Evolutionary conservation across 2,329 filamentous ascomycete genomes (phyloP).

Genomic region (Cladosporium sphaerospermum): DNA sequence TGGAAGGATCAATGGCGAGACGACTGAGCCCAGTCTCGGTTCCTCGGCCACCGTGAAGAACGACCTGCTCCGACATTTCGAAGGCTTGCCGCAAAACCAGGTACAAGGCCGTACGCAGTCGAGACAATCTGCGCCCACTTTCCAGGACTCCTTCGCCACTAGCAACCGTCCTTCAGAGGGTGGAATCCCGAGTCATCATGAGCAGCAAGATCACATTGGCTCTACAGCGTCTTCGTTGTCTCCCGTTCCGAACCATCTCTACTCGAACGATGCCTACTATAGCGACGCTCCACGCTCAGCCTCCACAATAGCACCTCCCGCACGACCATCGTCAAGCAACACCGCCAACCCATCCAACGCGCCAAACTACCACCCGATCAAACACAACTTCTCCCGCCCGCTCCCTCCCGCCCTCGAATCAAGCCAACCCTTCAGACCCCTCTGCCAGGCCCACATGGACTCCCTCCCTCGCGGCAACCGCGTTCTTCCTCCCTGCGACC

Average conservation of each 20-base stretch:
- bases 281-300: slow-evolving; percentile 3
- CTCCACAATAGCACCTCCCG: slow-evolving; percentile 4
- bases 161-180: background rate
- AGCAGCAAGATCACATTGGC: slow-evolving; percentile 4
- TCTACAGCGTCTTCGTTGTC: slow-evolving; percentile 22
- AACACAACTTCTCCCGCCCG: slow-evolving; percentile 34
- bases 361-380: slow-evolving; percentile 18
- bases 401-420: slow-evolving; percentile 31
- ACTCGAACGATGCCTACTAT: slow-evolving; percentile 21
- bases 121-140: slow-evolving; percentile 1
- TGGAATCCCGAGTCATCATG: background rate
- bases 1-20: slow-evolving; percentile 34
- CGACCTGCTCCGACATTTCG: slow-evolving; percentile 59
- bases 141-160: background rate
- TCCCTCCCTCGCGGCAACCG: slow-evolving; percentile 65
- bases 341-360: slow-evolving; percentile 13
- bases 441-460: slow-evolving; percentile 59
- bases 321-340: slow-evolving; percentile 22
- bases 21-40: slow-evolving; percentile 17
- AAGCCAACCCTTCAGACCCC: slow-evolving; percentile 30
- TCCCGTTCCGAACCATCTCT: slow-evolving; percentile 21
- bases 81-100: slow-evolving; percentile 51
- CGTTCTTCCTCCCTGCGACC: slow-evolving; percentile 76
- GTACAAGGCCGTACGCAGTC: slow-evolving; percentile 3
- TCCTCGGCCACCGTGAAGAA: slow-evolving; percentile 51